Evolutionary conservation across 805 yeast genomes (phyloP), one percentile per base, ranked within the genome.

Genomic region (Candida argentea): DNA sequence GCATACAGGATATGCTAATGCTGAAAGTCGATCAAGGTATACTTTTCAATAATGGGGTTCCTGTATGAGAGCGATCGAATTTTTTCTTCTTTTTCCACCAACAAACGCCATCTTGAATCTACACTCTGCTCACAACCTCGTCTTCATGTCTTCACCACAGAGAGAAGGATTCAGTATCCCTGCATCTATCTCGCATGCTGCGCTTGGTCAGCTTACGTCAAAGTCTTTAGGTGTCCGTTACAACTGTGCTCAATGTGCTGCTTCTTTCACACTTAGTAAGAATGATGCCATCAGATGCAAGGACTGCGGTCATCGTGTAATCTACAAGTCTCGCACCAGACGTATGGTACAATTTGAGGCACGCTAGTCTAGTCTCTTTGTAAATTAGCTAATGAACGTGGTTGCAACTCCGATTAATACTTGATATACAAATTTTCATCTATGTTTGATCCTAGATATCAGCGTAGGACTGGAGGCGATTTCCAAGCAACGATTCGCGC

Each of bases 221-320:
- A 61, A 61, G 42, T 74, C 77, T 34, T 78, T 77, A 46, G 94
- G 95, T 32, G 91, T 86, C 44, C 83, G 81, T 48, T 89, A 89
- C 61, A 77, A 86, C 51, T 89, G 98, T 59, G 95, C 97, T 24
- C 91, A 85, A 64, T 91, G 98, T 61, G 94, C 96, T 6, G 73
- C 87, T 31, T 76, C 79, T 30, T 80, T 87, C 43, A 75, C 94
- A 3, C 71, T 91, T 42, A 77, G 85, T 30, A 85, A 89, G 61
- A 84, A 82, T 43, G 98, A 91, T 55, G 94, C 97, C 17, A 94
- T 91, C 39, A 82, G 97, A 65, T 91, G 98, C 64, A 87, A 86
- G 61, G 94, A 87, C 44, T 91, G 98, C 61, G 98, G 98, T 38
- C 97, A 91, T 64, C 80, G 98, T 63, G 96, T 91, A 35, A 66